These are phyloP conservation scores for Colletotrichum theobromicola DNA, from an alignment of 2,329 filamentous ascomycete species.

Conservation along the genomic window DNA sequence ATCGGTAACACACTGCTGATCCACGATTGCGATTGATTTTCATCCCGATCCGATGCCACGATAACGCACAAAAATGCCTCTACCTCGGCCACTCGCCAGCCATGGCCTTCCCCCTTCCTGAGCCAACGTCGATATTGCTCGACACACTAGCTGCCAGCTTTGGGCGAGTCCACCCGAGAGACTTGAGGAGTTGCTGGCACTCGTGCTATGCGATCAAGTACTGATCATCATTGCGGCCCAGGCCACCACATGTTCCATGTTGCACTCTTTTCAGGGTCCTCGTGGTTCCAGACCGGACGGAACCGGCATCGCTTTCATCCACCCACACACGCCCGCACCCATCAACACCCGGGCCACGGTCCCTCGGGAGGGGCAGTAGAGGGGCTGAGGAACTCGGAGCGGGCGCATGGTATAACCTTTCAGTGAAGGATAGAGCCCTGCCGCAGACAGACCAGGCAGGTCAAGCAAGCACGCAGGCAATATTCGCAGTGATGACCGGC, in stretches of 20 bases:
- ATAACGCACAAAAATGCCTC: conserved; percentile 12
- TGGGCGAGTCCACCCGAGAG: not conserved
- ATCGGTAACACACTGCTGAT: conserved; percentile 6
- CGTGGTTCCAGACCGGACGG: conserved; percentile 3
- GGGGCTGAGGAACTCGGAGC: not conserved
- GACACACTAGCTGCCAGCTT: not conserved
- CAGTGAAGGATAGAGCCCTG: not conserved
- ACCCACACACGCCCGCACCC: not conserved
- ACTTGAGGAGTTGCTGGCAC: not conserved
- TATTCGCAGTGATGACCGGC: not conserved
- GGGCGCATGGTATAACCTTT: not conserved
- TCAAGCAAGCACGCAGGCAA: not conserved
- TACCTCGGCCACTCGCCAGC: not conserved
- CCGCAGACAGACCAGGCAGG: not conserved
- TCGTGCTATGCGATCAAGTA: not conserved
- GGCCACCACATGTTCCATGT: not conserved
- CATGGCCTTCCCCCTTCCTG: not conserved
- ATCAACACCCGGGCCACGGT: not conserved
- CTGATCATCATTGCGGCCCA: not conserved
- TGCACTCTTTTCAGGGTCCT: not conserved
- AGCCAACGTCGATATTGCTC: not conserved
- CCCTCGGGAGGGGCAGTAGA: not conserved
- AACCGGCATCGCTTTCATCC: not conserved
- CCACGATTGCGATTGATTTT: conserved; percentile 11
- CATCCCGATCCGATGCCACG: conserved; percentile 1